Evolutionary conservation across 345 rosid genomes (phyloP), one percentile per base, ranked within the genome.

Genomic region (Camelina sativa): DNA sequence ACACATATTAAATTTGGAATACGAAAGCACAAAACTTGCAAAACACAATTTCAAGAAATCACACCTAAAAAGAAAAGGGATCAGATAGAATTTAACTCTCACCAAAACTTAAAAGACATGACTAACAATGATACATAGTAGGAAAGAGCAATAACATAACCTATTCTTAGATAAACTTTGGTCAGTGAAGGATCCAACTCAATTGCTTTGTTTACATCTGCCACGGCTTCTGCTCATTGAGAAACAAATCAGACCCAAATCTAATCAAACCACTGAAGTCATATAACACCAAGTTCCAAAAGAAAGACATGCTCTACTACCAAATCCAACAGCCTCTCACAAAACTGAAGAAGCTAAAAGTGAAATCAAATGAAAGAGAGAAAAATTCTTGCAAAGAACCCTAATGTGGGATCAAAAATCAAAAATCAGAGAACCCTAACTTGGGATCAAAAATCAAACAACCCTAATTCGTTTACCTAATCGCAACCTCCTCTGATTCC

Each of bases 101-200:
- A 20, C 22, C 2, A 20, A 20, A 20, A 20, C 22, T 20, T 20
- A 20, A 20, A 20, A 20, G 22, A 20, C 22, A 20, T 20, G 22
- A 20, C 22, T 20, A 20, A 20, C 22, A 20, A 20, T 20, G 22
- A 20, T 20, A 20, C 22, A 20, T 20, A 34, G 17, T 44, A 55
- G 23, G 58, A 53, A 58, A 25, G 0, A 50, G 28, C 15, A 40
- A 60, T 7, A 41, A 0, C 88, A 67, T 72, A 92, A 98, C 85
- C 99, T 65, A 89, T 96, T 37, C 98, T 88, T 66, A 88, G 69
- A 78, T 91, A 92, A 6, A 96, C 93, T 84, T 87, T 96, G 16
- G 90, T 57, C 89, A 88, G 62, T 6, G 85, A 68, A 7, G 87
- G 76, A 41, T 89, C 92, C 91, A 92, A 81, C 80, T 84, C 86